A percentile compares a stretch with the other conserved stretches of the same genome.
Conservation (phyloP, 805 yeast species). For the Zygoascus tannicola region DNA sequence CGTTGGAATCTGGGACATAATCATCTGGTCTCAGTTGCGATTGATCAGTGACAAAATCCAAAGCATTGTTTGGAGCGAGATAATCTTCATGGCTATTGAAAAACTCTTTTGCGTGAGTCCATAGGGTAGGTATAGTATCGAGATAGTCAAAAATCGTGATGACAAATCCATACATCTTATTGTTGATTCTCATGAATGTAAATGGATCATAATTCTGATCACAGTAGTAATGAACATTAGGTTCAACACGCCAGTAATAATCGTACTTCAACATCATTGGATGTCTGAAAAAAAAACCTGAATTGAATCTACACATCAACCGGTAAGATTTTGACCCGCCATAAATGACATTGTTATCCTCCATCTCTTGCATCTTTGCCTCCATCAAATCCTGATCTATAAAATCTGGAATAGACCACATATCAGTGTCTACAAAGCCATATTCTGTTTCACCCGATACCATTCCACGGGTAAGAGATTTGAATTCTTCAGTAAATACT, state of each 20-base stretch:
- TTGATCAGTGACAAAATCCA: slow-evolving; percentile 48
- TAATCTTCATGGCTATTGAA: slow-evolving; percentile 49
- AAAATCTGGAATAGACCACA: slow-evolving; percentile 71
- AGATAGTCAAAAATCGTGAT: slow-evolving; percentile 73
- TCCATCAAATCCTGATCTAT: slow-evolving; percentile 53
- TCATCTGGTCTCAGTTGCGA: slow-evolving; percentile 34
- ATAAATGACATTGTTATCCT: slow-evolving; percentile 43
- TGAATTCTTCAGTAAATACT: slow-evolving; percentile 75
- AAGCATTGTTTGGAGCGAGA: slow-evolving; percentile 54
- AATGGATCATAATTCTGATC: slow-evolving; percentile 72
- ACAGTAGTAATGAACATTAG: slow-evolving; percentile 80
- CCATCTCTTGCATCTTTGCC: slow-evolving; percentile 37
- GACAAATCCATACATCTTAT: slow-evolving; percentile 81
- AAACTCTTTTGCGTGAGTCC: slow-evolving; percentile 63
- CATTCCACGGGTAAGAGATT: slow-evolving; percentile 51
- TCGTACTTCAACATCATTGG: slow-evolving; percentile 62
- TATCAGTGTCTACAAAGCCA: slow-evolving; percentile 71
- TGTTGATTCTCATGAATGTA: slow-evolving; percentile 61
- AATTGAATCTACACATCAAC: slow-evolving; percentile 92
- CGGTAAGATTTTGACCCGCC: slow-evolving; percentile 63
- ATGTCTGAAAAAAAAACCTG: slow-evolving; percentile 83
- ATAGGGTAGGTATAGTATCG: slow-evolving; percentile 78
- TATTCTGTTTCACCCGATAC: slow-evolving; percentile 71
- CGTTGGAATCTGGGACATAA: slow-evolving; percentile 34
- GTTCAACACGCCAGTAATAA: slow-evolving; percentile 94